Base-by-base conservation (phyloP, 805 yeast genomes). In the Nakazawaea siamensis region DNA sequence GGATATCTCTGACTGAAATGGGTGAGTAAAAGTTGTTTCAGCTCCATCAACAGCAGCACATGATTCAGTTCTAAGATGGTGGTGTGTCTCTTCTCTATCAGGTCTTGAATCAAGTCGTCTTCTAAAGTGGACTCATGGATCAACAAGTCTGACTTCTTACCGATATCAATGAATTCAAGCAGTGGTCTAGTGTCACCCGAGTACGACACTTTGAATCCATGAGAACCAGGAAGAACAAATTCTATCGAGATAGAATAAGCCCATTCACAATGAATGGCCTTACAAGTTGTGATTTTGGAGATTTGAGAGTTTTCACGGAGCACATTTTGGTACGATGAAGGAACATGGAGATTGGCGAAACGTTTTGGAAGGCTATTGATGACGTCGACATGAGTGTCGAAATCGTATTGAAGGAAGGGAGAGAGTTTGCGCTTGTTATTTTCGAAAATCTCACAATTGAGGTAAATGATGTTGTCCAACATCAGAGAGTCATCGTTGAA, bases 131-230 rank as follows among this genome's bases (percentile, higher is more conserved):
- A 88, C 54, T 92, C 99, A 55, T 92, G 99, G 32, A 92, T 77
- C 39, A 92, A 64, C 32, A 92, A 54, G 50, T 86, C 90, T 18
- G 85, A 72, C 10, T 62, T 54, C 15, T 50, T 40, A 2, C 96
- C 97, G 35, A 84, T 70, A 2, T 59, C 64, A 0, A 80, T 73
- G 55, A 87, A 87, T 32, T 53, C 58, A 3, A 59, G 49, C 43
- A 76, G 78, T 1, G 98, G 98, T 47, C 97, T 72, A 0, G 97
- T 85, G 52, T 92, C 99, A 10, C 98, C 98, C 2, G 96, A 86
- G 52, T 84, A 92, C 1, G 96, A 80, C 1, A 88, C 64, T 45
- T 73, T 80, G 62, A 86, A 86, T 7, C 41, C 29, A 8, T 20
- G 23, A 17, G 45, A 46, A 2, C 29, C 26, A n/a, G n/a, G n/a